phyloP scores from a whole-genome alignment of 2,329 filamentous ascomycete species.

The Penicillium corylophilum region DNA sequence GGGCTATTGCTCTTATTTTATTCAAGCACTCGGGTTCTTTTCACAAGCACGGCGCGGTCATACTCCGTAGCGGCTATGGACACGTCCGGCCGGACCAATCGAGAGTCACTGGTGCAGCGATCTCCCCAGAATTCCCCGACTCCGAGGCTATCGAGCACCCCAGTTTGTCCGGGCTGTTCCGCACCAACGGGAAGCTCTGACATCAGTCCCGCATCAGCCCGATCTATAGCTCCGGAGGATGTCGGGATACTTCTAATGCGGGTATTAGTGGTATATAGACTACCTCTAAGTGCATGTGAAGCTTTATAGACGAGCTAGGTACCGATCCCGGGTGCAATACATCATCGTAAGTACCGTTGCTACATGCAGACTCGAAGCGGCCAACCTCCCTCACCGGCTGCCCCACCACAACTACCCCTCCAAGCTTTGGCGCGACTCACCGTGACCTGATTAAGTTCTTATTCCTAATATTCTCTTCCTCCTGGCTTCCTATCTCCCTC shows the following conservation, averaged over 20 bases:
- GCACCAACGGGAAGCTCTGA: slow-evolving; percentile 30
- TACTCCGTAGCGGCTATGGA: slow-evolving; percentile 16
- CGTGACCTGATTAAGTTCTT: slow-evolving; percentile 24
- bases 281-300: background rate
- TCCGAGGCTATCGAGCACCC: slow-evolving; percentile 23
- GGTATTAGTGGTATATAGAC: slow-evolving; percentile 1
- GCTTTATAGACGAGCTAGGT: background rate
- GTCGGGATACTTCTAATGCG: slow-evolving; percentile 2
- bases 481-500: slow-evolving; percentile 6
- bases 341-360: slow-evolving; percentile 12
- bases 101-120: slow-evolving; percentile 11
- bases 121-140: slow-evolving; percentile 26
- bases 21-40: background rate
- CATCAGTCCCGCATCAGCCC: slow-evolving; percentile 46
- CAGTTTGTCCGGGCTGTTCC: slow-evolving; percentile 26
- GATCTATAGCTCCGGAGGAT: slow-evolving; percentile 32
- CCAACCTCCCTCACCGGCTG: slow-evolving; percentile 22
- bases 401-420: slow-evolving; percentile 26
- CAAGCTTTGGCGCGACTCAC: slow-evolving; percentile 25
- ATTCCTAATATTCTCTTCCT: slow-evolving; percentile 4
- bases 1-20: background rate
- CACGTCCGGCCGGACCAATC: slow-evolving; percentile 24
- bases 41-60: background rate
- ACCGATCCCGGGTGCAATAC: slow-evolving; percentile 6
- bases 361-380: slow-evolving; percentile 14